These are phyloP conservation scores for Pythium plurisporium DNA, from an alignment of 352 stramenopile species.

Conservation along the genomic window DNA sequence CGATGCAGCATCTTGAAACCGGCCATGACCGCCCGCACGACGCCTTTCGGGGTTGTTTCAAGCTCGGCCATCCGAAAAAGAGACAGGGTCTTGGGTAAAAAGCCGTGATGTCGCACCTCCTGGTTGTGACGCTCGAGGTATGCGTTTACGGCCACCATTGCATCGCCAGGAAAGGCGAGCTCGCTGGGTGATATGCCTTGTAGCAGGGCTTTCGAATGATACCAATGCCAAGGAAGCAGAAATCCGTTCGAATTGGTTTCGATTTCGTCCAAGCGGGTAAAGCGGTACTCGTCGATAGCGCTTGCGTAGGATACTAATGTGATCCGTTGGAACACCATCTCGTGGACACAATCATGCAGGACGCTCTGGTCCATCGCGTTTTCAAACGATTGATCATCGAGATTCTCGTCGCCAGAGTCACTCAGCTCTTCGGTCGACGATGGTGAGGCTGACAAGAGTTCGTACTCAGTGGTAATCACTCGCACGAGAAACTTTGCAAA, in stretches of 20 bases:
- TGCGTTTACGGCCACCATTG: neutral
- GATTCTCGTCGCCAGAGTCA: neutral
- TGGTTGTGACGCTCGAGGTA: neutral
- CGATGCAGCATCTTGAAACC: slow-evolving; percentile 23
- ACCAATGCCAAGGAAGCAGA: slow-evolving; percentile 27
- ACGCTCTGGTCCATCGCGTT: slow-evolving; percentile 12
- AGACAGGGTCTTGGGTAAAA: slow-evolving; percentile 22
- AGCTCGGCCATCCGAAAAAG: slow-evolving; percentile 20
- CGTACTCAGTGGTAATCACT: slow-evolving; percentile 22
- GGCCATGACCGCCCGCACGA: slow-evolving; percentile 24
- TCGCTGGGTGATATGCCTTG: slow-evolving; percentile 10
- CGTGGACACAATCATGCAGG: slow-evolving; percentile 20
- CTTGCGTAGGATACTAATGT: slow-evolving; percentile 1
- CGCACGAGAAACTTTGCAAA: slow-evolving; percentile 21
- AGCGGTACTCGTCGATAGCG: slow-evolving; percentile 16
- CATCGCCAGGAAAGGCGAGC: slow-evolving; percentile 24
- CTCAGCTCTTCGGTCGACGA: neutral
- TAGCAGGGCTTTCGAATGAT: slow-evolving; percentile 23
- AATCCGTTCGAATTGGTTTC: neutral
- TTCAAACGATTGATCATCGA: slow-evolving; percentile 6
- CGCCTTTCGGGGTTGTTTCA: slow-evolving; percentile 23
- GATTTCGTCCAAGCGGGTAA: neutral
- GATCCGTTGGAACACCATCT: slow-evolving; percentile 20
- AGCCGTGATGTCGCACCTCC: neutral
- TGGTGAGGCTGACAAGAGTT: slow-evolving; percentile 2